Conservation (phyloP, 1,139 yeast genomes). For the Tardiomyces digboiensis region DNA sequence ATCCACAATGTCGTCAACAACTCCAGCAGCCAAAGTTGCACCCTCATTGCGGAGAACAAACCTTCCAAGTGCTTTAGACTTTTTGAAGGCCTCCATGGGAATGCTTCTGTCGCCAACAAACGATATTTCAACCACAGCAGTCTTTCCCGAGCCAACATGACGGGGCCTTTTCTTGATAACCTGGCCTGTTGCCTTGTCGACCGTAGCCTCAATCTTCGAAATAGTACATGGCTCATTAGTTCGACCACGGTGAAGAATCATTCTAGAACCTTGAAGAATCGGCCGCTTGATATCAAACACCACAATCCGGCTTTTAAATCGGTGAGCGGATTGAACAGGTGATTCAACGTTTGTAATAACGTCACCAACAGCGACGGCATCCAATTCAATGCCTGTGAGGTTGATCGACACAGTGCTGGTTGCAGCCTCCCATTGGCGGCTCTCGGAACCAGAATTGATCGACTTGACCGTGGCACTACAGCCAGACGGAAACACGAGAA, state of each 20-base stretch:
- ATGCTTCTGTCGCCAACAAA: constrained; percentile 34
- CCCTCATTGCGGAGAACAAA: constrained; percentile 84
- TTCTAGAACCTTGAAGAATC: constrained; percentile 71
- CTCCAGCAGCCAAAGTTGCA: constrained; percentile 81
- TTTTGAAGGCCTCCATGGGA: constrained; percentile 52
- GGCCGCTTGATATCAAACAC: constrained; percentile 70
- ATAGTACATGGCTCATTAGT: constrained; percentile 69
- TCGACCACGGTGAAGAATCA: constrained; percentile 76
- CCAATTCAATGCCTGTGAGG: constrained; percentile 41
- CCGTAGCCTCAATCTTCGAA: constrained; percentile 42
- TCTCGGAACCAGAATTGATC: constrained; percentile 22
- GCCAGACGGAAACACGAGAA: constrained; percentile 45
- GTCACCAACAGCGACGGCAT: constrained; percentile 65
- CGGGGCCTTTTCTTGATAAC: constrained; percentile 45
- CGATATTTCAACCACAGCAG: constrained; percentile 63
- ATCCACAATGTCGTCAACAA: constrained; percentile 24
- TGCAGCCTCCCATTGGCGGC: constrained; percentile 40
- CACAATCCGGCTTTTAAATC: constrained; percentile 44
- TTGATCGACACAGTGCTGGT: constrained; percentile 64
- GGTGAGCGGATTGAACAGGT: constrained; percentile 38
- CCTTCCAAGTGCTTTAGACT: constrained; percentile 64
- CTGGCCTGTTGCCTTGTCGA: constrained; percentile 36
- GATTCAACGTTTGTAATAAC: constrained; percentile 45
- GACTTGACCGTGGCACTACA: constrained; percentile 36
- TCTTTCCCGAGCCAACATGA: constrained; percentile 65